Evolutionary conservation across 441 rosid genomes (phyloP).

Genomic region (Gossypium lobatum): DNA sequence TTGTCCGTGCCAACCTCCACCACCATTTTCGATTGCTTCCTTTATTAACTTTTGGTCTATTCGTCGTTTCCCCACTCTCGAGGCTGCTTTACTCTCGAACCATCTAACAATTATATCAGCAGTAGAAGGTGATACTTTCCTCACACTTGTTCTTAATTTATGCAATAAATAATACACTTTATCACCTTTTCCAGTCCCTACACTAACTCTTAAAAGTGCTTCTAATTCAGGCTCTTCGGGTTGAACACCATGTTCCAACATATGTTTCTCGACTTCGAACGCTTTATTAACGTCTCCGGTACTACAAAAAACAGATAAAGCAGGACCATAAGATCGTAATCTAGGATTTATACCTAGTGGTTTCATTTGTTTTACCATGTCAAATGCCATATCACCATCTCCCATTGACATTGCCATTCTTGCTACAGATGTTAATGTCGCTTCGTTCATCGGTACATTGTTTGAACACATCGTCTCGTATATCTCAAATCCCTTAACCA

Average conservation of each 20-base stretch:
- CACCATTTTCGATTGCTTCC: slow-evolving; percentile 40
- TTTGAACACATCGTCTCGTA: slow-evolving; percentile 42
- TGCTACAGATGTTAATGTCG: slow-evolving; percentile 53
- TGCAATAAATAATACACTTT: slow-evolving; percentile 62
- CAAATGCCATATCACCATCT: slow-evolving; percentile 61
- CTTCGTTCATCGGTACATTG: slow-evolving; percentile 51
- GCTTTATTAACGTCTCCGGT: slow-evolving; percentile 44
- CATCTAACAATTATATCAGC: slow-evolving; percentile 41
- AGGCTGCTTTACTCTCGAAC: slow-evolving; percentile 48
- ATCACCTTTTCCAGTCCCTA: slow-evolving; percentile 42
- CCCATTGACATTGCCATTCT: slow-evolving; percentile 62
- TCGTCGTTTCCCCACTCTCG: slow-evolving; percentile 46
- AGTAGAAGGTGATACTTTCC: slow-evolving; percentile 46
- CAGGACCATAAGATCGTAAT: slow-evolving; percentile 62
- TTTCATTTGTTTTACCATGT: slow-evolving; percentile 58
- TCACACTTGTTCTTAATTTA: slow-evolving; percentile 41
- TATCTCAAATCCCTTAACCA: slow-evolving; percentile 50
- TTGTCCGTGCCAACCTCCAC: slow-evolving; percentile 71
- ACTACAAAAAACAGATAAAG: slow-evolving; percentile 40
- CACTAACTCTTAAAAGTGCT: slow-evolving; percentile 48
- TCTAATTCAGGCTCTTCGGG: slow-evolving; percentile 64
- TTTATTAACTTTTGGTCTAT: slow-evolving; percentile 30
- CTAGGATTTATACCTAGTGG: slow-evolving; percentile 44
- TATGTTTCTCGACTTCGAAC: slow-evolving; percentile 52
- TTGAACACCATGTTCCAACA: slow-evolving; percentile 51